phyloP scores from a whole-genome alignment of 495 filamentous ascomycete genomes.

The Tuber borchii region DNA sequence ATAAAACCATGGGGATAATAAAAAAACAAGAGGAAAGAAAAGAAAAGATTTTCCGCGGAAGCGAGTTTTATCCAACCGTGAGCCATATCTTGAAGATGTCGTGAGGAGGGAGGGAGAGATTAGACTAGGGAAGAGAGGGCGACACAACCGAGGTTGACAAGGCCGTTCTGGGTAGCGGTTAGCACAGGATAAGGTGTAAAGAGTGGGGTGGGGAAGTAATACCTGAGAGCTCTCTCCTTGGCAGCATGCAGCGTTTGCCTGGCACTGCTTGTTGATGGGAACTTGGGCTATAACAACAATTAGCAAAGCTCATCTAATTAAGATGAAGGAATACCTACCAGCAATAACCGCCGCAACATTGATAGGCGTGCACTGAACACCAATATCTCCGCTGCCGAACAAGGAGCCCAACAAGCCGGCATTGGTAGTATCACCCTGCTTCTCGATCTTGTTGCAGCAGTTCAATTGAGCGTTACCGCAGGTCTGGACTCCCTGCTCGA shows the following conservation, averaged over 20 bases:
- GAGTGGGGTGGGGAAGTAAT: not conserved
- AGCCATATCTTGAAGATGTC: slow-evolving; percentile 3
- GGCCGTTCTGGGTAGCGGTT: slow-evolving; percentile 14
- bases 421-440: slow-evolving; percentile 31
- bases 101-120: not conserved
- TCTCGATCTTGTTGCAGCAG: slow-evolving; percentile 38
- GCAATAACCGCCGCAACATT: slow-evolving; percentile 21
- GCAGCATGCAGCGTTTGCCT: slow-evolving; percentile 34
- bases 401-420: slow-evolving; percentile 21
- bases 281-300: slow-evolving; percentile 19
- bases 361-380: slow-evolving; percentile 29
- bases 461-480: slow-evolving; percentile 34
- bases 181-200: not conserved
- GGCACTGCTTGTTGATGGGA: slow-evolving; percentile 31
- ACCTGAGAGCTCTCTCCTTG: slow-evolving; percentile 32
- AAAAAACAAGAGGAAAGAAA: not conserved
- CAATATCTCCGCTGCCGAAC: slow-evolving; percentile 28
- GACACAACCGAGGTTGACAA: slow-evolving; percentile 28
- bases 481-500: slow-evolving; percentile 31
- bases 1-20: not conserved
- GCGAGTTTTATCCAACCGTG: slow-evolving; percentile 5
- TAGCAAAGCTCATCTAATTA: not conserved
- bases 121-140: slow-evolving; percentile 32
- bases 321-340: slow-evolving; percentile 9
- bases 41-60: slow-evolving; percentile 1